phyloP scores from a whole-genome alignment of 2,329 filamentous ascomycete genomes.

The Fusarium chuoi region DNA sequence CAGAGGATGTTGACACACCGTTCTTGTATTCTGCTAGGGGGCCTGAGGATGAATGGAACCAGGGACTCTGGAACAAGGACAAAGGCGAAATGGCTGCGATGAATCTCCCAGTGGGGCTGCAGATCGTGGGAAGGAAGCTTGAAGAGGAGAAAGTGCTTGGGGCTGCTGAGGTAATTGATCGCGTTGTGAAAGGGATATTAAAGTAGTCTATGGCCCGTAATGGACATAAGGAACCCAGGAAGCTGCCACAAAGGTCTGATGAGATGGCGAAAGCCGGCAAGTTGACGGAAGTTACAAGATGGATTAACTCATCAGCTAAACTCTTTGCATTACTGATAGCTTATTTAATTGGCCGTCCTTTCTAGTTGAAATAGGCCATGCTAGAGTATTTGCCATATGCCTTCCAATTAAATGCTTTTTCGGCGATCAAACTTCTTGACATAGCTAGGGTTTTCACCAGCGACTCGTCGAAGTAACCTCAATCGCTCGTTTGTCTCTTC shows the following conservation, averaged over 20 bases:
- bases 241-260: too few species aligned
- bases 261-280: too few species aligned
- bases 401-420: neutral
- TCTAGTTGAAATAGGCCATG: neutral
- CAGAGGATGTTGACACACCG: neutral
- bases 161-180: neutral
- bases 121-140: neutral
- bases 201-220: neutral
- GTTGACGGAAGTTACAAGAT: too few species aligned
- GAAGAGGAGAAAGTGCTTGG: slow-evolving; percentile 7
- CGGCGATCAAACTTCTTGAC: neutral
- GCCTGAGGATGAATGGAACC: slow-evolving; percentile 2
- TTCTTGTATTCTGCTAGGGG: neutral
- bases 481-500: neutral
- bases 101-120: neutral
- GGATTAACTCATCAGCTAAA: too few species aligned
- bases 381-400: neutral
- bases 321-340: too few species aligned
- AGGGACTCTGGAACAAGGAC: neutral
- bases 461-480: neutral
- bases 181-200: neutral
- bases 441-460: neutral
- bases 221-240: too few species aligned
- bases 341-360: neutral
- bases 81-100: neutral